Evolutionary conservation across 164 flowering plant species (phyloP).

Genomic region (Pachysandra terminalis): DNA sequence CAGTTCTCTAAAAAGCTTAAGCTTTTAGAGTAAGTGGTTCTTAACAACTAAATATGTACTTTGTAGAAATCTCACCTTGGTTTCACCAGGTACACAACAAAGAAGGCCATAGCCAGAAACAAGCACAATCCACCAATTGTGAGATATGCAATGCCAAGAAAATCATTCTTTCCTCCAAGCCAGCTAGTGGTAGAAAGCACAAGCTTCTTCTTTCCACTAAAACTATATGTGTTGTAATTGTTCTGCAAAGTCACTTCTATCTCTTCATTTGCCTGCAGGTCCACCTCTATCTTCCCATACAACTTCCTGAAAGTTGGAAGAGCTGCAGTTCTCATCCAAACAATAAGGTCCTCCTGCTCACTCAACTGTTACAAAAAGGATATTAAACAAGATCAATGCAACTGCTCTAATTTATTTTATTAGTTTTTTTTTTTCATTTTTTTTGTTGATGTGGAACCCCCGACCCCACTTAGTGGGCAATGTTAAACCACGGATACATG

Average conservation of each 20-base stretch:
- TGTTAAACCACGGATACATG: too few relatives aligned
- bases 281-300: slow-evolving; percentile 88
- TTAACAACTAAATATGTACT: too few relatives aligned
- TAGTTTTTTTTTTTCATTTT: too few relatives aligned
- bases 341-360: slow-evolving; percentile 90
- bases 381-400: slow-evolving; percentile 15
- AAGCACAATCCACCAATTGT: slow-evolving; percentile 90
- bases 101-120: slow-evolving; percentile 70
- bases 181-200: slow-evolving; percentile 96
- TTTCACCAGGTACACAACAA: slow-evolving; percentile 71
- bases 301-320: slow-evolving; percentile 95
- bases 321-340: slow-evolving; percentile 99
- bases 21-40: too few relatives aligned
- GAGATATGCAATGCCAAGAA: slow-evolving; percentile 91
- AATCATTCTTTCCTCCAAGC: slow-evolving; percentile 98
- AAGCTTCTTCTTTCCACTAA: slow-evolving; percentile 87
- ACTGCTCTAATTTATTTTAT: too few relatives aligned
- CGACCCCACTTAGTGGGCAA: too few relatives aligned
- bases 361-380: slow-evolving; percentile 51
- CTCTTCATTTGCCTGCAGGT: slow-evolving; percentile 49
- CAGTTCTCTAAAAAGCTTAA: too few relatives aligned
- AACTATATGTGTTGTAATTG: slow-evolving; percentile 87
- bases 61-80: slow-evolving; percentile 62
- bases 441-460: too few relatives aligned
- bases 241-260: slow-evolving; percentile 56